Conservation (phyloP, 108 stramenopile species). For the Skeletonema costatum region DNA sequence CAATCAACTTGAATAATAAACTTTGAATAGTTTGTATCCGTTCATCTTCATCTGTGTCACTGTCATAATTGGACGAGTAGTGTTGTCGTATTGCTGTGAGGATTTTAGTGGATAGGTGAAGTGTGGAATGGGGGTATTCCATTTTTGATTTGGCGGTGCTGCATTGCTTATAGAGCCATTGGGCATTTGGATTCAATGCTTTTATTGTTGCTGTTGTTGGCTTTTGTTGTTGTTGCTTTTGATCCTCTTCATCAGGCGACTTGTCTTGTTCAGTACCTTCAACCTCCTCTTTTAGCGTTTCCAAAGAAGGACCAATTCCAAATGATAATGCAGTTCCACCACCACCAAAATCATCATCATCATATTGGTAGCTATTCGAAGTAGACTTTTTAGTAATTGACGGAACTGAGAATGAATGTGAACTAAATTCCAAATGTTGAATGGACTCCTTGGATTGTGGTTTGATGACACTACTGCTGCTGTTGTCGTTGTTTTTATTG, state of each 20-base stretch:
- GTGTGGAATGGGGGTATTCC: slow-evolving; percentile 16
- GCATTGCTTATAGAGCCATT: slow-evolving; percentile 23
- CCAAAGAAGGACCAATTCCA: slow-evolving; percentile 2
- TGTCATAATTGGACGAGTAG: background rate
- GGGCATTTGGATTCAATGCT: background rate
- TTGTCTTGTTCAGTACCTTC: background rate
- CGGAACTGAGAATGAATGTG: slow-evolving; percentile 30
- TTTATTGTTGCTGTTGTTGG: background rate
- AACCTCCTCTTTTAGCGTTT: background rate
- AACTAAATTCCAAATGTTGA: slow-evolving; percentile 22
- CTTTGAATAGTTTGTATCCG: background rate
- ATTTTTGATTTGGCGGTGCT: slow-evolving; percentile 7
- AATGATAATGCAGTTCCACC: background rate
- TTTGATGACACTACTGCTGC: background rate
- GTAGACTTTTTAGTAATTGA: slow-evolving; percentile 7
- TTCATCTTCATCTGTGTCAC: background rate
- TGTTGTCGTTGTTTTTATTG: background rate
- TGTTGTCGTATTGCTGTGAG: slow-evolving; percentile 3
- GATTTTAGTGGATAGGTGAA: slow-evolving; percentile 10
- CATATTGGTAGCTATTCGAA: background rate
- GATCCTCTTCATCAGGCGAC: background rate
- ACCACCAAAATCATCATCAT: background rate
- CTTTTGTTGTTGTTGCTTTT: background rate
- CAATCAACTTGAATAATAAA: background rate
- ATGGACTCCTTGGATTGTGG: slow-evolving; percentile 23